Conservation (phyloP, 1,284 basidiomycete species). For the Ustilago crameri region DNA sequence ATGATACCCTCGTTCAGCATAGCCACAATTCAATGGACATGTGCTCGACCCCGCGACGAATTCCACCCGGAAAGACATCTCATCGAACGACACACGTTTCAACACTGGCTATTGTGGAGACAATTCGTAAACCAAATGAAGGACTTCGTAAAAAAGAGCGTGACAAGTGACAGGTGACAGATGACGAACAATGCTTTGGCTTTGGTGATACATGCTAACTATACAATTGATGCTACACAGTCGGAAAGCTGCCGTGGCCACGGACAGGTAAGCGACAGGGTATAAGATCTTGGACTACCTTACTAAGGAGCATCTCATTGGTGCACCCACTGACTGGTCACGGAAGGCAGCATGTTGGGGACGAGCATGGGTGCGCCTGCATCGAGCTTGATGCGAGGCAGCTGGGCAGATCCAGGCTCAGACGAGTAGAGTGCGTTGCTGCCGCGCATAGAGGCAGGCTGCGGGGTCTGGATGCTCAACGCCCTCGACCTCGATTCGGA, state of each 20-base stretch:
- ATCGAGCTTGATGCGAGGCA: constrained; percentile 2
- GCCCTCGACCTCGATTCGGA: background rate
- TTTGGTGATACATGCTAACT: background rate
- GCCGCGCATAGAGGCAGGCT: background rate
- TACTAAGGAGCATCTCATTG: too few relatives aligned
- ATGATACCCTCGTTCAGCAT: constrained; percentile 4
- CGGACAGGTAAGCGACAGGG: too few relatives aligned
- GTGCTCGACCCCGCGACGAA: too few relatives aligned
- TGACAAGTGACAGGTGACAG: too few relatives aligned
- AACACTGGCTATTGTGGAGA: too few relatives aligned
- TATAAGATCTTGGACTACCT: too few relatives aligned
- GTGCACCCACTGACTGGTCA: constrained; percentile 3
- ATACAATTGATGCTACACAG: background rate
- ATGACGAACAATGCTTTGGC: background rate
- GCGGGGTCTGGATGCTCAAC: background rate
- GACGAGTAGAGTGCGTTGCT: too few relatives aligned
- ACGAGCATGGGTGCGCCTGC: background rate
- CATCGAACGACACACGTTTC: too few relatives aligned
- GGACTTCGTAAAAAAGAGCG: background rate
- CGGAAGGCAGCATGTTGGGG: background rate
- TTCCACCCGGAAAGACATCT: too few relatives aligned
- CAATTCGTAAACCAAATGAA: too few relatives aligned
- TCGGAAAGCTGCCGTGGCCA: too few relatives aligned
- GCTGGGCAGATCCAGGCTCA: background rate
- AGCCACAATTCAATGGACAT: too few relatives aligned